Percentiles rank a stretch among this genome's conserved stretches.
These are phyloP conservation scores for Arbutus unedo DNA, from an alignment of 148 eudicot species.

Conservation along the genomic window DNA sequence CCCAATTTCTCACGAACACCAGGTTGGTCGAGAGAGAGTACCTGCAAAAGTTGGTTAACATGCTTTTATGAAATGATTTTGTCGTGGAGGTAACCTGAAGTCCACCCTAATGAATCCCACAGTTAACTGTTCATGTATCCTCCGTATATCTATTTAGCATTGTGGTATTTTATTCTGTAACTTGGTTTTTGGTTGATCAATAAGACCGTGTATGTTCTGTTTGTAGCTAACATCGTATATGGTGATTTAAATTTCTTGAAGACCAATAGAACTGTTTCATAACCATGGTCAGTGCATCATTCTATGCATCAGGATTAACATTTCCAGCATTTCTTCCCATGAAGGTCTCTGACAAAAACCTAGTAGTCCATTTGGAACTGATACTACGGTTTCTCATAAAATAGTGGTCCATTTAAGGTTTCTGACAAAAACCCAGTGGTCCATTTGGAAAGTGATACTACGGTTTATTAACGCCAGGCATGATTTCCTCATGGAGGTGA, in stretches of 20 bases:
- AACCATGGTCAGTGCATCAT: neutral
- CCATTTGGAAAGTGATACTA: neutral
- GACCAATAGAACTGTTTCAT: neutral
- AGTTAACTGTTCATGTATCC: neutral
- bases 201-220: neutral
- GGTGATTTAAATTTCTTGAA: neutral
- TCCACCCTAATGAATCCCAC: conserved; percentile 11
- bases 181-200: conserved; percentile 1
- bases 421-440: neutral
- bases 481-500: neutral
- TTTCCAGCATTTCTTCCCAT: conserved; percentile 1
- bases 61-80: neutral
- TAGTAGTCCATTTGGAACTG: neutral
- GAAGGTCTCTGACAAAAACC: neutral
- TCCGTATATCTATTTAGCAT: neutral
- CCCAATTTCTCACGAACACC: conserved; percentile 58
- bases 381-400: neutral
- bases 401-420: neutral
- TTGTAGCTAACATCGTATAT: neutral
- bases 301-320: neutral
- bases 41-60: conserved; percentile 41
- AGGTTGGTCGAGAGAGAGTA: conserved; percentile 55
- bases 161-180: neutral
- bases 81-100: conserved; percentile 8
- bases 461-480: neutral